A percentile compares a stretch with the other conserved stretches of the same genome.
phyloP scores from a whole-genome alignment of 306 rosid species.

The Pachyrhizus erosus region DNA sequence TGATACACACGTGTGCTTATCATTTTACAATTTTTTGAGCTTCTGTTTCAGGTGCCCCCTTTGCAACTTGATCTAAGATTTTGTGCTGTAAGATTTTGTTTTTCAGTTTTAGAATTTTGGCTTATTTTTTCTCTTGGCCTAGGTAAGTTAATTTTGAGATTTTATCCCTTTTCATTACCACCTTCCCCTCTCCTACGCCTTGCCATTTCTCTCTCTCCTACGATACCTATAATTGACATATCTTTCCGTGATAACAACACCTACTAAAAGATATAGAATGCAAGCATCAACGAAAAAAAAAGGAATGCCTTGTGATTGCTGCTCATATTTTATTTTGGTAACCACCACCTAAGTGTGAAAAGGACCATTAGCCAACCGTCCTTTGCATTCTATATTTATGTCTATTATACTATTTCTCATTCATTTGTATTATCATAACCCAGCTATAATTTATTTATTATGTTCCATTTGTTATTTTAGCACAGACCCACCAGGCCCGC shows the following conservation, averaged over 20 bases:
- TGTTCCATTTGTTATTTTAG: conserved; percentile 57
- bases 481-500: conserved; percentile 67
- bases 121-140: background rate
- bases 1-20: conserved; percentile 65
- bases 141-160: conserved; percentile 30
- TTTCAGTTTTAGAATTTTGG: conserved; percentile 43
- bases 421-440: conserved; percentile 40
- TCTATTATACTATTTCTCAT: conserved; percentile 13
- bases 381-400: conserved; percentile 49
- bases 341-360: conserved; percentile 83
- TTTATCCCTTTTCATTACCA: conserved; percentile 30
- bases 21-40: conserved; percentile 39
- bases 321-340: conserved; percentile 59
- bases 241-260: conserved; percentile 59
- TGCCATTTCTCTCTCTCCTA: conserved; percentile 31
- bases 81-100: conserved; percentile 39
- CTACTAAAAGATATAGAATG: conserved; percentile 45
- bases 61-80: conserved; percentile 28
- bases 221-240: conserved; percentile 52
- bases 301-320: conserved; percentile 59
- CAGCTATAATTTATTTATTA: conserved; percentile 39
- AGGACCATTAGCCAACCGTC: conserved; percentile 82
- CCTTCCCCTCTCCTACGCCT: background rate
- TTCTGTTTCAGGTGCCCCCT: conserved; percentile 59
- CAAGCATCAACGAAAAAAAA: conserved; percentile 49